Conservation (phyloP, 2,329 filamentous ascomycete genomes). For the Arachnopeziza araneosa region DNA sequence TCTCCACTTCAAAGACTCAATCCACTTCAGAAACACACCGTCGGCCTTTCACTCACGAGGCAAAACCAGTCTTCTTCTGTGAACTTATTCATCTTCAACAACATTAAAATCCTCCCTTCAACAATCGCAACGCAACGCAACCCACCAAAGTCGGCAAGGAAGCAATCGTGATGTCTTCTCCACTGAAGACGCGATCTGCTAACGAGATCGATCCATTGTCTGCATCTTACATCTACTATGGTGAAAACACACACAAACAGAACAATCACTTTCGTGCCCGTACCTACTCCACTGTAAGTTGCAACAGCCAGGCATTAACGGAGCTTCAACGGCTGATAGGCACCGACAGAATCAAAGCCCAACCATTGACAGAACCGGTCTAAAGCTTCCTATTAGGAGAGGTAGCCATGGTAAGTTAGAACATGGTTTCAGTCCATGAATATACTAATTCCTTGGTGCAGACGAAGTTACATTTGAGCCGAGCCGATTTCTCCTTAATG, state of each 20-base stretch:
- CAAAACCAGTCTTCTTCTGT: not conserved
- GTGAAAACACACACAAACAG: constrained; percentile 20
- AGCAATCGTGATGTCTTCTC: not conserved
- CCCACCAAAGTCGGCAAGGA: not conserved
- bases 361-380: constrained; percentile 11
- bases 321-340: not conserved
- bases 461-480: constrained; percentile 67
- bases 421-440: not conserved
- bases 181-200: not conserved
- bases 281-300: constrained; percentile 29
- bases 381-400: constrained; percentile 25
- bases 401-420: constrained; percentile 29
- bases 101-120: not conserved
- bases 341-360: constrained; percentile 20
- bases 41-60: not conserved
- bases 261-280: constrained; percentile 25
- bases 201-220: constrained; percentile 27
- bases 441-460: constrained; percentile 33
- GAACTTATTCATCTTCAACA: not conserved
- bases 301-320: not conserved
- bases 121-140: not conserved
- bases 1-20: not conserved
- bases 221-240: constrained; percentile 30
- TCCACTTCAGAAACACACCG: not conserved
- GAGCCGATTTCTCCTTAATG: constrained; percentile 80